Evolutionary conservation across 257 asterid genomes (phyloP), one percentile per base, ranked within the genome.

Genomic region (Lavandula angustifolia): DNA sequence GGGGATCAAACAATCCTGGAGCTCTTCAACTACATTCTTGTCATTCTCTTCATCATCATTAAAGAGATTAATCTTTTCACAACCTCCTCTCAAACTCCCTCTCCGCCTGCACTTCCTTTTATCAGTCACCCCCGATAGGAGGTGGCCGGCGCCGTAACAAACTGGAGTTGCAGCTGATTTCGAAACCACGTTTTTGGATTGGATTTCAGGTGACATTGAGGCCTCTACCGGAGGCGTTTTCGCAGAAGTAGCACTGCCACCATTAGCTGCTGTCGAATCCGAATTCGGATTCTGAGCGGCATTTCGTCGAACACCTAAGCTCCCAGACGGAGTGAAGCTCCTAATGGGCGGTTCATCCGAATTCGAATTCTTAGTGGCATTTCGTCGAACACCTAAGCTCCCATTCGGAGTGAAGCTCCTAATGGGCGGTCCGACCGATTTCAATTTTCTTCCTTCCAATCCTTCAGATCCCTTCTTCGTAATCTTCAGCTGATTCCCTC

Each of bases 161-260:
- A 86, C 74, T 4, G 96, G 95, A 3, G 95, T 83, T 12, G 73
- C 81, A 31, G 78, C 77, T 34, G 89, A 75, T 1, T 77, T 67
- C 3, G 46, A 80, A 76, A 44, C 79, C 47, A 64, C 4, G 48
- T 71, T 40, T 60, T 67, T 66, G 0, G 86, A 73, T 67, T 85
- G 98, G 37, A 88, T 79, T 65, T 92, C 95, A 57, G 98, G 96
- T 55, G 98, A 92, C 16, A 83, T 73, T 1, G 96, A 92, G 38
- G 82, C 81, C 80, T 86, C 96, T 55, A 89, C 66, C 0, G 98
- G 96, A 47, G 98, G 96, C 38, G 95, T 89, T 68, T 76, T 78
- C 64, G 44, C 80, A 61, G 68, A 49, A 71, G 29, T 43, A 58
- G 58, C 72, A 62, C 71, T 65, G 62, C 49, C 33, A 34, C 17